These are phyloP conservation scores for Acacia crassicarpa DNA, from an alignment of 306 rosid genomes.

Conservation along the genomic window DNA sequence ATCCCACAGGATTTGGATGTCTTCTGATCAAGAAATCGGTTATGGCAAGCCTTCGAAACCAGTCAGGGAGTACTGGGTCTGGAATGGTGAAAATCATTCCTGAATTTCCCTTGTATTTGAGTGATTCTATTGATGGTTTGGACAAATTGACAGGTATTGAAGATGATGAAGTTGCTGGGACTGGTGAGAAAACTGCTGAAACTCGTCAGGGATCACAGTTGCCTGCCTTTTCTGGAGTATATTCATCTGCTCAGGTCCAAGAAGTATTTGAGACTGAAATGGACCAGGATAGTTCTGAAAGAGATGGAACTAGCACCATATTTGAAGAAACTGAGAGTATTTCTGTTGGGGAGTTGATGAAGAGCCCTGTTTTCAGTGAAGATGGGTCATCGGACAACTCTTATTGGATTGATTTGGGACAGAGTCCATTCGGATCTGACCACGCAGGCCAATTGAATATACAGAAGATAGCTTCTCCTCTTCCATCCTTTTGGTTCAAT, in stretches of 20 bases:
- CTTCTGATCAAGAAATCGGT: conserved; percentile 92
- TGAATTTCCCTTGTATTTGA: conserved; percentile 81
- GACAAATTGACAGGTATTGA: conserved; percentile 65
- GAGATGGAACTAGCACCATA: conserved; percentile 92
- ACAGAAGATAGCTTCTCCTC: conserved; percentile 73
- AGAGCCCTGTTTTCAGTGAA: conserved; percentile 97
- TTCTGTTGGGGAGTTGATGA: conserved; percentile 93
- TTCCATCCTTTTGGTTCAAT: conserved; percentile 76
- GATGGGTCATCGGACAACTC: conserved; percentile 95
- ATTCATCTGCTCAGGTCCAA: conserved; percentile 86
- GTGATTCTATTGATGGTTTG: conserved; percentile 84
- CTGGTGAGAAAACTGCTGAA: conserved; percentile 60
- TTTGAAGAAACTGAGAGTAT: conserved; percentile 89
- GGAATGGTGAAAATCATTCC: conserved; percentile 98
- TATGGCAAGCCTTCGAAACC: conserved; percentile 83
- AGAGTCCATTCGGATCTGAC: conserved; percentile 90
- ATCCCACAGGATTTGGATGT: conserved; percentile 97
- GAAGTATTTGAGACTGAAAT: conserved; percentile 91
- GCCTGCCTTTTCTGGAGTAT: conserved; percentile 97
- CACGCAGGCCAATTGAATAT: conserved; percentile 46
- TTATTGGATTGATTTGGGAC: conserved; percentile 95
- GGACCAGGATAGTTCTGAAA: conserved; percentile 90
- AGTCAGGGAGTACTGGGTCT: conserved; percentile 84
- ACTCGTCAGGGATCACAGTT: conserved; percentile 65
- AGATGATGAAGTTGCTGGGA: conserved; percentile 51